Evolutionary conservation across 345 rosid genomes (phyloP).

Genomic region (Eucalyptus sp.): DNA sequence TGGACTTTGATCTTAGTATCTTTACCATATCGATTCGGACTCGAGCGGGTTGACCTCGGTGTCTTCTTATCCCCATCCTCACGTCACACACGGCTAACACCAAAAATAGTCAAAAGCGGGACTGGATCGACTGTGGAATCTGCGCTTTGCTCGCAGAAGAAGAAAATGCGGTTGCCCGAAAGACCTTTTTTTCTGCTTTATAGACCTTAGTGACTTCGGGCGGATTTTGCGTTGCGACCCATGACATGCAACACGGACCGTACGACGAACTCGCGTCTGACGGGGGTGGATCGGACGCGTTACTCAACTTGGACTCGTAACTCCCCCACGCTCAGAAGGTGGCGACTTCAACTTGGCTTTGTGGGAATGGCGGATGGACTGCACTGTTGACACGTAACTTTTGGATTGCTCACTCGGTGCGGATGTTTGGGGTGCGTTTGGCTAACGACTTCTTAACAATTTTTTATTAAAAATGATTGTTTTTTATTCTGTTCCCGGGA

Average conservation of each 20-base stretch:
- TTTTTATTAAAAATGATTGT: rapidly evolving
- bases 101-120: neutral
- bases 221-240: neutral
- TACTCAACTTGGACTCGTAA: neutral
- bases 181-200: neutral
- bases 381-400: neutral
- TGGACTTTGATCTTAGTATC: neutral
- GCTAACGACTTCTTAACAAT: too few species aligned
- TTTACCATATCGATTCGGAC: neutral
- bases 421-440: neutral
- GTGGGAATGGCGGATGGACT: neutral
- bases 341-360: neutral
- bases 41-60: neutral
- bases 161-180: too few species aligned
- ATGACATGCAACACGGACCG: neutral
- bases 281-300: neutral
- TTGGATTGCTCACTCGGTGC: neutral
- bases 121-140: neutral
- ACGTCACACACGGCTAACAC: neutral
- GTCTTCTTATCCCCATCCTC: neutral
- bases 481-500: rapidly evolving
- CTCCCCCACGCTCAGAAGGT: neutral
- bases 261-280: neutral
- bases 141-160: neutral
- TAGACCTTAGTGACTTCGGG: neutral